Evolutionary conservation across 805 yeast genomes (phyloP), one percentile per base, ranked within the genome.

Genomic region (Metschnikowia reukaufii): DNA sequence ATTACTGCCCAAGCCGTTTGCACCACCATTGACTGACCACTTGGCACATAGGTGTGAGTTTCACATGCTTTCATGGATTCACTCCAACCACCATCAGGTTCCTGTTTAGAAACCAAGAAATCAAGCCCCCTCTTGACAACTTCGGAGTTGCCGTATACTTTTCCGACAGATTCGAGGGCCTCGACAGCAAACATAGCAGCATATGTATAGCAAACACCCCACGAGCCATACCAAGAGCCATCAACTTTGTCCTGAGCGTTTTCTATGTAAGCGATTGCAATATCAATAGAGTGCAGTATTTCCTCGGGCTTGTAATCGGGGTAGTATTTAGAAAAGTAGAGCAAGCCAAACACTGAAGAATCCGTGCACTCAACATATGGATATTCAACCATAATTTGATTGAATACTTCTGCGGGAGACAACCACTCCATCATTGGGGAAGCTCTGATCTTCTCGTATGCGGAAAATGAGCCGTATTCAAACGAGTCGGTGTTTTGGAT

Each of bases 311-410:
- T 79, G 62, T 94, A 90, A 42, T 77, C 73, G 1, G 76, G 77
- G 59, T 78, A 82, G 59, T 81, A 72, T 49, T 81, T 76, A 37
- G 83, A 73, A 68, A 90, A 94, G 63, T 85, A 86, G 0, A 87
- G 83, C 48, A 94, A 72, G 0, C 99, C 99, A 30, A 94, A 69
- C 5, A 94, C 96, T 0, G 92, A 83, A 0, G 98, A 91, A 66
- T 95, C 99, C 0, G 98, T 90, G 65, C 99, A 94, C 66, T 94
- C 99, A 17, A 95, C 97, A 61, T 94, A 94, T 0, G 99, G 98
- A 63, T 88, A 94, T 66, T 94, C 99, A 20, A 94, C 96, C 99
- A 94, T 94, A 49, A 94, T 94, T 57, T 94, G 91, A 48, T 96
- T 96, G 68, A 94, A 94, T 0, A 94, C 99, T 64, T 94, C 99